phyloP scores from a whole-genome alignment of 2,329 filamentous ascomycete genomes.

The Colletotrichum sublineola region DNA sequence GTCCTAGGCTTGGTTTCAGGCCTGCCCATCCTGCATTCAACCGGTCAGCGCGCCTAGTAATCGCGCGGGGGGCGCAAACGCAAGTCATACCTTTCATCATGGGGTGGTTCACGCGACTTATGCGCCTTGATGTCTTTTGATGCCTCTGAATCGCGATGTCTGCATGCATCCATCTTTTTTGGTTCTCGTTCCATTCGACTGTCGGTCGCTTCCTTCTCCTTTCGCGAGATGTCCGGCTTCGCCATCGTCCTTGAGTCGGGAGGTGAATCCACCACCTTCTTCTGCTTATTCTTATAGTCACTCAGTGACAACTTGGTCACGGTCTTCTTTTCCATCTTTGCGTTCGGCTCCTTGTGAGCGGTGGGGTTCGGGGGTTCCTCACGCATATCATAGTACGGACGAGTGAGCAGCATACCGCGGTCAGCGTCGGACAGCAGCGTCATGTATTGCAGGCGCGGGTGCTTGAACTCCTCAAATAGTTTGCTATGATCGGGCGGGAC shows the following conservation, averaged over 20 bases:
- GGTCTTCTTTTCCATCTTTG: slow-evolving; percentile 62
- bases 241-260: slow-evolving; percentile 40
- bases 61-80: not conserved
- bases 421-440: slow-evolving; percentile 70
- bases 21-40: slow-evolving; percentile 21
- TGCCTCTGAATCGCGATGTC: slow-evolving; percentile 45
- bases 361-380: slow-evolving; percentile 62
- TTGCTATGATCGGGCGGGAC: slow-evolving; percentile 56
- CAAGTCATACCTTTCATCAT: slow-evolving; percentile 49
- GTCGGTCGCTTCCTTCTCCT: slow-evolving; percentile 41
- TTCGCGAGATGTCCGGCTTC: slow-evolving; percentile 48
- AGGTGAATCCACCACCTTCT: slow-evolving; percentile 46
- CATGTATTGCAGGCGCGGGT: slow-evolving; percentile 66
- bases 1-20: slow-evolving; percentile 20
- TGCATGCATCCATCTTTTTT: slow-evolving; percentile 47
- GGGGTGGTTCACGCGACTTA: slow-evolving; percentile 48
- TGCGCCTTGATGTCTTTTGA: slow-evolving; percentile 49
- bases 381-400: slow-evolving; percentile 69
- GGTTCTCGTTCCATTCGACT: slow-evolving; percentile 36
- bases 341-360: slow-evolving; percentile 56
- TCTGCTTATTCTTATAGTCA: slow-evolving; percentile 71
- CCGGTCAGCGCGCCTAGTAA: slow-evolving; percentile 14
- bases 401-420: slow-evolving; percentile 69
- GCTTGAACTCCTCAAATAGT: slow-evolving; percentile 63
- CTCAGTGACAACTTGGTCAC: slow-evolving; percentile 67